Percentiles rank a stretch among this genome's conserved stretches.
Evolutionary conservation across 1,139 yeast genomes (phyloP).

Genomic region (Hemisphaericaspora lyxosophila): DNA sequence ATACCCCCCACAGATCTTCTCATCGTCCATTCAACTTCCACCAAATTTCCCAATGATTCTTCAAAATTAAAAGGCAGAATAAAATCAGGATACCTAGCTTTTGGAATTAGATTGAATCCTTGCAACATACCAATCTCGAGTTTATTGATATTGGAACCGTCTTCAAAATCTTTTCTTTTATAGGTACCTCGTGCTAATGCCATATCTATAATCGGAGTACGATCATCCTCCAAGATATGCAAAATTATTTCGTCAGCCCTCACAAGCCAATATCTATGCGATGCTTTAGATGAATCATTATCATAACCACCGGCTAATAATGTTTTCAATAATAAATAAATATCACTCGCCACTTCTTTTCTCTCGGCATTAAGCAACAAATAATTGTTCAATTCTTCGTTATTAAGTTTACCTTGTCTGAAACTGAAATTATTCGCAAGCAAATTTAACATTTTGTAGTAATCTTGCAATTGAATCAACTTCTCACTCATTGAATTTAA

Average conservation of each 20-base stretch:
- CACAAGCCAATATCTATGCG: slow-evolving; percentile 52
- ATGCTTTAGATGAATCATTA: slow-evolving; percentile 16
- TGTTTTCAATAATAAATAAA: slow-evolving; percentile 39
- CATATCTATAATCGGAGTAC: slow-evolving; percentile 43
- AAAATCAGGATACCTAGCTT: slow-evolving; percentile 36
- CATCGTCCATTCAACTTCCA: slow-evolving; percentile 61
- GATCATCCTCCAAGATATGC: slow-evolving; percentile 45
- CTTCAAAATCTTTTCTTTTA: slow-evolving; percentile 49
- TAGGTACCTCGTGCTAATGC: slow-evolving; percentile 39
- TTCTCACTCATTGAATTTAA: slow-evolving; percentile 30
- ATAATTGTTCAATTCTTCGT: slow-evolving; percentile 40
- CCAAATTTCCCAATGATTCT: slow-evolving; percentile 26
- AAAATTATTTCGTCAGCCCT: slow-evolving; percentile 51
- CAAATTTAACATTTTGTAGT: slow-evolving; percentile 23
- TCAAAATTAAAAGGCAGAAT: slow-evolving; percentile 32
- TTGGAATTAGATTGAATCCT: slow-evolving; percentile 36
- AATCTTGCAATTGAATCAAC: slow-evolving; percentile 28
- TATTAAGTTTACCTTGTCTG: slow-evolving; percentile 32
- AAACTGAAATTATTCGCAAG: slow-evolving; percentile 38
- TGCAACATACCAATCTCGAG: slow-evolving; percentile 47
- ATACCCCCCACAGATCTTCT: slow-evolving; percentile 70
- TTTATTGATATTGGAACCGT: slow-evolving; percentile 42
- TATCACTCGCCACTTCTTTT: slow-evolving; percentile 32
- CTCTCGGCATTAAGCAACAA: slow-evolving; percentile 28
- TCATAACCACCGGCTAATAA: slow-evolving; percentile 39